Evolutionary conservation across 768 basidiomycete genomes (phyloP), one percentile per base, ranked within the genome.

Genomic region (Tephrocybe sp.): DNA sequence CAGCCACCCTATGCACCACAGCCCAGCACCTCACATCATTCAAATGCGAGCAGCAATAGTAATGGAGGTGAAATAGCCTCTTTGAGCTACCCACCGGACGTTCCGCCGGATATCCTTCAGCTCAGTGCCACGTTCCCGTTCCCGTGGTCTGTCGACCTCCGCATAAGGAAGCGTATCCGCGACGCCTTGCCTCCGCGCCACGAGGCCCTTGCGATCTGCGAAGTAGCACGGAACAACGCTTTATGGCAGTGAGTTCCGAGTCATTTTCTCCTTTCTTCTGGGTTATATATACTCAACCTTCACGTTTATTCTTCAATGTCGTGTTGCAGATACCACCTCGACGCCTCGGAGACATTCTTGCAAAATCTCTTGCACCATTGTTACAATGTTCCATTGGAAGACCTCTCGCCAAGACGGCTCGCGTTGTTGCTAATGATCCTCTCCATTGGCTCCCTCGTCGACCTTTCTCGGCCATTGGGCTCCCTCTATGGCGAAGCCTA

Each of bases 181-280:
- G 79, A 77, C 62, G 73, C 82, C 60, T 73, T 88, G 32, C 86
- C 86, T 34, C 72, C 80, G 16, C 74, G 75, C 47, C 67, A 72
- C 48, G 82, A 84, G 53, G 85, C 85, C 1, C 71, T 76, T 47
- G 71, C 73, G 22, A 75, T 85, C 14, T 86, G 84, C 63, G 74
- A 80, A 52, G 79, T 82, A 66, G 84, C 84, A 34, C 77, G 80
- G 48, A 72, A 72, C 57, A 85, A 87, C 53, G 85, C 84, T 45
- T 72, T 86, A 57, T 87, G 85, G 86, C 85, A 86, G 84, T 85
- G 65, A 59, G 84, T 75, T n/a, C n/a, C n/a, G n/a, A n/a, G n/a
- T n/a, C 41, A 42, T 34, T 58, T 38, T 40, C 52, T 41, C 40
- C 39, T 39, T 44, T 39, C 51, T 26, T 34, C 49, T 56, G 33